Evolutionary conservation across 129 eudicot species (phyloP).

Genomic region (Calendula officinalis): DNA sequence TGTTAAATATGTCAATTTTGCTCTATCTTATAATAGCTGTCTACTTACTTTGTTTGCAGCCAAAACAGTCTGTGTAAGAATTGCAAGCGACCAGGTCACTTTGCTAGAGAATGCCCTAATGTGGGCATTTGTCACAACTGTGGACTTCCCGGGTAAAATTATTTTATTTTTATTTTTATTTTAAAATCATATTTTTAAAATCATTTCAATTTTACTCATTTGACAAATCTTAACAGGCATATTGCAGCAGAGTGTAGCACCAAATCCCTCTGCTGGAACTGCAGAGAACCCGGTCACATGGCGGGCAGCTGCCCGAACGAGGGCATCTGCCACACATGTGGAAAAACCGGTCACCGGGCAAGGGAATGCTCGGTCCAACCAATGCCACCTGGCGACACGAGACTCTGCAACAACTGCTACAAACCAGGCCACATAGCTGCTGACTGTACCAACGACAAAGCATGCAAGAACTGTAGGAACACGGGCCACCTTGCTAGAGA

Average conservation of each 20-base stretch:
- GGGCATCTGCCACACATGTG: slow-evolving; percentile 96
- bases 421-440: slow-evolving; percentile 89
- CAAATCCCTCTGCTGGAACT: slow-evolving; percentile 95
- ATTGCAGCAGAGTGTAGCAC: slow-evolving; percentile 84
- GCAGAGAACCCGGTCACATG: slow-evolving; percentile 97
- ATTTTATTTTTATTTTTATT: background rate
- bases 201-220: background rate
- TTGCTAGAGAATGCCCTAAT: slow-evolving; percentile 93
- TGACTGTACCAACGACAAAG: slow-evolving; percentile 92
- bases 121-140: slow-evolving; percentile 92
- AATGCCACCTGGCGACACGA: slow-evolving; percentile 74
- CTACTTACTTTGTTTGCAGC: slow-evolving; percentile 44
- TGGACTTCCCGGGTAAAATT: slow-evolving; percentile 90
- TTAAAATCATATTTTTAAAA: background rate
- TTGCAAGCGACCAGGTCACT: slow-evolving; percentile 93
- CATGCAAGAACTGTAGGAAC: slow-evolving; percentile 93
- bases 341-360: slow-evolving; percentile 92
- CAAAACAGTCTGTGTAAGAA: slow-evolving; percentile 81
- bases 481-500: slow-evolving; percentile 94
- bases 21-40: background rate
- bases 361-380: slow-evolving; percentile 69
- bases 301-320: slow-evolving; percentile 89
- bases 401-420: slow-evolving; percentile 95
- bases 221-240: slow-evolving; percentile 49
- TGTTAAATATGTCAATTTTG: too few relatives aligned